phyloP scores from a whole-genome alignment of 208 protist species.

The Leishmania lainsoni region DNA sequence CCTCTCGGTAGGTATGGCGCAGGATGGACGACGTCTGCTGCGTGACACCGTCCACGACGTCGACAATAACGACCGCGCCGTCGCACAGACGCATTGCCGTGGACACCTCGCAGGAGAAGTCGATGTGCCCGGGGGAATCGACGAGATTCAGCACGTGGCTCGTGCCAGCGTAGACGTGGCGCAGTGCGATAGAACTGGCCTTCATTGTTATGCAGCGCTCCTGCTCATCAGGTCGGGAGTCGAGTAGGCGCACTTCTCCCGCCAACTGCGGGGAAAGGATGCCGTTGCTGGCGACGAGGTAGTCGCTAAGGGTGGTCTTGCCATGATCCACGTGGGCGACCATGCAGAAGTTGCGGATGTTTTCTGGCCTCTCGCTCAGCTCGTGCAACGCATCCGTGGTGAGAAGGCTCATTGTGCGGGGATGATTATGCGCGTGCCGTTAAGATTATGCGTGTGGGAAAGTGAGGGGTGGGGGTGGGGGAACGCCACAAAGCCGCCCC shows the following conservation, averaged over 20 bases:
- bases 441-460: background rate
- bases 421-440: background rate
- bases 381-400: slow-evolving; percentile 37
- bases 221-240: slow-evolving; percentile 97
- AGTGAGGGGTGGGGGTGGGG: background rate
- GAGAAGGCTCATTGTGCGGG: slow-evolving; percentile 14
- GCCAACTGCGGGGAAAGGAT: slow-evolving; percentile 97
- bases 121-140: slow-evolving; percentile 99
- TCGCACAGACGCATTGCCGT: slow-evolving; percentile 98
- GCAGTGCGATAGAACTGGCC: slow-evolving; percentile 96
- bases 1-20: slow-evolving; percentile 95
- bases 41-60: slow-evolving; percentile 98
- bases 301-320: slow-evolving; percentile 99
- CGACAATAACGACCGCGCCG: slow-evolving; percentile 97
- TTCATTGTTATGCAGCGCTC: slow-evolving; percentile 99
- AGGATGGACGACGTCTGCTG: slow-evolving; percentile 96
- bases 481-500: background rate
- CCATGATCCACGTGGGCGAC: slow-evolving; percentile 99
- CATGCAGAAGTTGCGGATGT: slow-evolving; percentile 97
- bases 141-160: slow-evolving; percentile 97
- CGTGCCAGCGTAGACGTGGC: slow-evolving; percentile 61
- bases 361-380: slow-evolving; percentile 72
- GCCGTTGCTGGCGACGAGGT: slow-evolving; percentile 97
- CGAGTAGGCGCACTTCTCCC: slow-evolving; percentile 97
- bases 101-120: slow-evolving; percentile 98